Percentiles rank a stretch among this genome's conserved stretches.
Evolutionary conservation across 163 green algal species (phyloP).

Genomic region (Chlamydomonas reinhardtii): DNA sequence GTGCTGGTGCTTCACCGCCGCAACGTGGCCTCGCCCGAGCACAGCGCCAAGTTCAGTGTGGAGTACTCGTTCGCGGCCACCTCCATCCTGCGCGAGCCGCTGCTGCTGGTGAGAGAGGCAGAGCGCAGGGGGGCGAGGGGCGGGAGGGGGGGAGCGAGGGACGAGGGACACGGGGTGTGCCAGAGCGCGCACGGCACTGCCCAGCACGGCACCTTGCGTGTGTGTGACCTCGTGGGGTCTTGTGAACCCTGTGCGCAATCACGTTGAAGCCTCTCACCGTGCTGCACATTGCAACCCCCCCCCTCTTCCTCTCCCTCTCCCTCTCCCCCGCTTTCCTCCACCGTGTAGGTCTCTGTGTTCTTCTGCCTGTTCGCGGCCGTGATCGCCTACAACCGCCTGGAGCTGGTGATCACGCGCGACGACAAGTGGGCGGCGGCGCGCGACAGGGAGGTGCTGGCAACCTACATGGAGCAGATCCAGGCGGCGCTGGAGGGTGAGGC

Average conservation of each 20-base stretch:
- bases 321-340: neutral
- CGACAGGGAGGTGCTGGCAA: constrained; percentile 53
- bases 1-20: constrained; percentile 84
- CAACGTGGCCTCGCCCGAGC: constrained; percentile 76
- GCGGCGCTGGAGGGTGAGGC: constrained; percentile 51
- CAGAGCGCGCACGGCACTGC: no score
- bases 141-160: neutral
- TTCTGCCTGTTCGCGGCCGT: constrained; percentile 56
- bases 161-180: neutral
- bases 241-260: no score
- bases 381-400: constrained; percentile 64
- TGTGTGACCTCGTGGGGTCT: no score
- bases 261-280: no score
- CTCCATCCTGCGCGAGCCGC: constrained; percentile 74
- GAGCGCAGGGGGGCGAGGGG: neutral
- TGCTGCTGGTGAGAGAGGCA: constrained; percentile 68
- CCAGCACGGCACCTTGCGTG: no score
- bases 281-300: no score
- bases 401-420: constrained; percentile 66
- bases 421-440: constrained; percentile 60
- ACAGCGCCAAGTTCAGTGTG: constrained; percentile 74
- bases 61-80: constrained; percentile 74
- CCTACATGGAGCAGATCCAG: constrained; percentile 58
- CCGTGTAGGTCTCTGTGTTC: constrained; percentile 22
- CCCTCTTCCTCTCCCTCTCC: no score